Evolutionary conservation across 2,329 filamentous ascomycete species (phyloP).

Genomic region (Penicillium sp.): DNA sequence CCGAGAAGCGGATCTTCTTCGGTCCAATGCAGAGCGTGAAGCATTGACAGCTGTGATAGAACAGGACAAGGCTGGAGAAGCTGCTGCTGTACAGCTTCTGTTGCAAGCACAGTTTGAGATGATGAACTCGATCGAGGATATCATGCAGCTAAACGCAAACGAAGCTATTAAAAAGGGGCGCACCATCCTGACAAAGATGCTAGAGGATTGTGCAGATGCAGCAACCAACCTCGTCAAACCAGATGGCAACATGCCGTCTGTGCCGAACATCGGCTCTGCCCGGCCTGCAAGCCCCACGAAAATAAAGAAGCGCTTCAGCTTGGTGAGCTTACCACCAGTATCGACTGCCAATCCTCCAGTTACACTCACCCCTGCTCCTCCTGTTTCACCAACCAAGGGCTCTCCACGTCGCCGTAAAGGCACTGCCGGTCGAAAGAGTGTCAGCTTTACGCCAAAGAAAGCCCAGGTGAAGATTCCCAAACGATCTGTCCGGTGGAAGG

Average conservation of each 20-base stretch:
- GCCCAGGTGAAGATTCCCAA: slow-evolving; percentile 61
- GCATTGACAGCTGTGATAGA: slow-evolving; percentile 74
- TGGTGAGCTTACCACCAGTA: slow-evolving; percentile 32
- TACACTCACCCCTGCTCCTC: slow-evolving; percentile 34
- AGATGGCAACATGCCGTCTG: slow-evolving; percentile 62
- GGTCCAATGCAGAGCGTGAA: slow-evolving; percentile 77
- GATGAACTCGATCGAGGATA: slow-evolving; percentile 75
- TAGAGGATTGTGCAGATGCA: slow-evolving; percentile 71
- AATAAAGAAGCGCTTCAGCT: slow-evolving; percentile 57
- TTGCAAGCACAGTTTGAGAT: slow-evolving; percentile 91
- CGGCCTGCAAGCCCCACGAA: slow-evolving; percentile 71
- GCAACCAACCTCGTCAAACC: slow-evolving; percentile 86
- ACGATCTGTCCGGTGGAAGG: slow-evolving; percentile 84
- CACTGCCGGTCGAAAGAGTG: slow-evolving; percentile 62
- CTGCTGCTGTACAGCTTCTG: slow-evolving; percentile 74
- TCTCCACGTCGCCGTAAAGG: slow-evolving; percentile 78
- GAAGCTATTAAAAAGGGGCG: slow-evolving; percentile 80
- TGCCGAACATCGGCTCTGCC: slow-evolving; percentile 65
- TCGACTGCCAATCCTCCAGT: slow-evolving; percentile 30
- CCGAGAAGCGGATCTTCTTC: slow-evolving; percentile 82
- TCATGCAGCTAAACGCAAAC: slow-evolving; percentile 76
- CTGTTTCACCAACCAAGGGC: slow-evolving; percentile 65
- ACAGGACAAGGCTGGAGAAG: slow-evolving; percentile 77
- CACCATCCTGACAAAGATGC: slow-evolving; percentile 70
- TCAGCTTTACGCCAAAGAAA: slow-evolving; percentile 80